These are phyloP conservation scores for Acrasis kona DNA, from an alignment of 78 protist species.

Conservation along the genomic window DNA sequence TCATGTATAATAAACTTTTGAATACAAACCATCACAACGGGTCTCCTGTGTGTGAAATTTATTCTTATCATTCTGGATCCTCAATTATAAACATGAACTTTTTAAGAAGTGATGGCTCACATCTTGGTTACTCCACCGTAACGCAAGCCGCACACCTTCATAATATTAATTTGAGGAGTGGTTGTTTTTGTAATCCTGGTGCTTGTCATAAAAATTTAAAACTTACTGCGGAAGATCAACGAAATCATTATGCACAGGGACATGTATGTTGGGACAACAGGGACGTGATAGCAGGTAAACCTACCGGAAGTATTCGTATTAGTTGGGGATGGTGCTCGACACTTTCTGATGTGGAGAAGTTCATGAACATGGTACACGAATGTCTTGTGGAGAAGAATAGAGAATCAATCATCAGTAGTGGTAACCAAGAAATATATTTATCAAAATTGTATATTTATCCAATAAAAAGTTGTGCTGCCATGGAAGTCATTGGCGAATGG, in stretches of 20 bases:
- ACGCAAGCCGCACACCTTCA: slow-evolving; percentile 31
- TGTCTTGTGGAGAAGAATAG: neutral
- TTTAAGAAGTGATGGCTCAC: slow-evolving; percentile 15
- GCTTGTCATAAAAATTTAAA: slow-evolving; percentile 61
- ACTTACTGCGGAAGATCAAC: slow-evolving; percentile 17
- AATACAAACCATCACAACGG: neutral
- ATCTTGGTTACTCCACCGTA: slow-evolving; percentile 44
- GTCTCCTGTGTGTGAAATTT: neutral
- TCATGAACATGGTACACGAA: slow-evolving; percentile 5
- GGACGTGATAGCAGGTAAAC: slow-evolving; percentile 59
- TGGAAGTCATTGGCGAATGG: slow-evolving; percentile 39
- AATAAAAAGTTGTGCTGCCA: slow-evolving; percentile 49
- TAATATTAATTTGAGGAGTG: slow-evolving; percentile 38
- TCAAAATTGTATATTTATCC: slow-evolving; percentile 46
- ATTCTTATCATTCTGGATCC: slow-evolving; percentile 1
- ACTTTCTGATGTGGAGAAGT: slow-evolving; percentile 27
- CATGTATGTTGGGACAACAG: slow-evolving; percentile 67
- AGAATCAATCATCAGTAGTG: neutral
- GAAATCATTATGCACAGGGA: slow-evolving; percentile 23
- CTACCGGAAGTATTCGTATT: slow-evolving; percentile 58
- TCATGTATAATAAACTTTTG: slow-evolving; percentile 2
- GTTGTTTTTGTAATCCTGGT: slow-evolving; percentile 84
- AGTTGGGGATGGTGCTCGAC: slow-evolving; percentile 43
- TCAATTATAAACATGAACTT: slow-evolving; percentile 56
- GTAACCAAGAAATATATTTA: neutral